phyloP scores from a whole-genome alignment of 208 protist species.

The Acanthamoeba sp. region DNA sequence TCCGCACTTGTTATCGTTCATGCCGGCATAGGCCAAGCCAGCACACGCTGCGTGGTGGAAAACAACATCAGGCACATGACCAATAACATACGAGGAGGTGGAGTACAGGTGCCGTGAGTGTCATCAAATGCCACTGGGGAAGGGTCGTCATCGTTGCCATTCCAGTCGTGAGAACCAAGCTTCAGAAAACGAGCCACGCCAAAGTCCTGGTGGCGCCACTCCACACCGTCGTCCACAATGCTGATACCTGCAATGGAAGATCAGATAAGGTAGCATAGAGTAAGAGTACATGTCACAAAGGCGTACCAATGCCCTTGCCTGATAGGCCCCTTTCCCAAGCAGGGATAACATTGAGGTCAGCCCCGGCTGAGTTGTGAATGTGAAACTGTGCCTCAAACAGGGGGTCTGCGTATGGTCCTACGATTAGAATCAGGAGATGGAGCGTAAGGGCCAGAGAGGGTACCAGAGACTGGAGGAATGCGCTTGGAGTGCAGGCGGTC shows the following conservation, averaged over 20 bases:
- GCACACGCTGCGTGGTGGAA: not conserved
- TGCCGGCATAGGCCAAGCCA: constrained; percentile 5
- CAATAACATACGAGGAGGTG: not conserved
- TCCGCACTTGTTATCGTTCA: not conserved
- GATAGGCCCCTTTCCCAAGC: not conserved
- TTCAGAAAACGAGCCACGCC: not conserved
- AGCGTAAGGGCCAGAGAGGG: not conserved
- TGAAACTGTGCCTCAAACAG: not conserved
- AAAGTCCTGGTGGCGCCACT: constrained; percentile 41
- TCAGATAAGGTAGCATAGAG: not conserved
- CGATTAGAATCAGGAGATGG: not conserved
- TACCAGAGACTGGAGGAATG: not conserved
- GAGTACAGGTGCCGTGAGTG: constrained; percentile 54
- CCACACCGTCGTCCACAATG: not conserved
- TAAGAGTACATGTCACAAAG: too few species aligned
- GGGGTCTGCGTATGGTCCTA: not conserved
- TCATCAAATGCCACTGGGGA: not conserved
- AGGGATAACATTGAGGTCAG: not conserved
- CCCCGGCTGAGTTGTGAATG: not conserved
- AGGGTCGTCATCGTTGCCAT: not conserved
- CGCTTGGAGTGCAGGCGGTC: not conserved
- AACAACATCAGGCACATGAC: too few species aligned
- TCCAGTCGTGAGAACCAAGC: not conserved
- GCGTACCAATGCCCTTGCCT: not conserved
- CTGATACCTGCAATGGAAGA: not conserved